Conservation (phyloP, 768 basidiomycete genomes). For the Sporobolomyces pararoseus region DNA sequence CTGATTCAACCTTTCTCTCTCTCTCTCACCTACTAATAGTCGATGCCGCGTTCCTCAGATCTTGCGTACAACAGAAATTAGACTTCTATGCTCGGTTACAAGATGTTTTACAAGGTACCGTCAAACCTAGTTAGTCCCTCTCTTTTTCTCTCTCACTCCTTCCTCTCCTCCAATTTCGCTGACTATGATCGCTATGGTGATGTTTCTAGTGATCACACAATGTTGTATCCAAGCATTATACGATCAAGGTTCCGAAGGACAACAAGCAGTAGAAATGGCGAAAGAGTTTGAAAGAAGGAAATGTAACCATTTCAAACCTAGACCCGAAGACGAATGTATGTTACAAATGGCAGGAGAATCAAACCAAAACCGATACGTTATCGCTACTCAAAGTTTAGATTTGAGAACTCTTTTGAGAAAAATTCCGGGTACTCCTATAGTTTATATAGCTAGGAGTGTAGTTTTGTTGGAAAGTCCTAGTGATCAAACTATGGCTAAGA, state of each 20-base stretch:
- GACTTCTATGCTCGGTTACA: slow-evolving; percentile 72
- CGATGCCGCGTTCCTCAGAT: slow-evolving; percentile 76
- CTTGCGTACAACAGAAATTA: slow-evolving; percentile 63
- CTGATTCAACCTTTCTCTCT: neutral
- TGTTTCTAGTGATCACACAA: slow-evolving; percentile 92
- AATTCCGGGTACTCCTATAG: slow-evolving; percentile 78
- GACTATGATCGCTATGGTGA: too few species aligned
- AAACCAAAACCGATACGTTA: slow-evolving; percentile 88
- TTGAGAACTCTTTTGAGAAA: slow-evolving; percentile 66
- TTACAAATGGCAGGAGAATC: slow-evolving; percentile 72
- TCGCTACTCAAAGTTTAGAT: slow-evolving; percentile 74
- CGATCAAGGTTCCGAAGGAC: slow-evolving; percentile 56
- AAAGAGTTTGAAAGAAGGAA: slow-evolving; percentile 88
- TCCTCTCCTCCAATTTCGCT: slow-evolving; percentile 51
- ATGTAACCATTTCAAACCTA: slow-evolving; percentile 83
- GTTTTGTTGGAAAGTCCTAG: slow-evolving; percentile 89
- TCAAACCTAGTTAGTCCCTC: slow-evolving; percentile 77
- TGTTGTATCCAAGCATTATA: slow-evolving; percentile 95
- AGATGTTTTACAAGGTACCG: slow-evolving; percentile 74
- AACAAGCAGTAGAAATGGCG: slow-evolving; percentile 77
- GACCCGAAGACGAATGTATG: slow-evolving; percentile 74
- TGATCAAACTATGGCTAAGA: slow-evolving; percentile 66
- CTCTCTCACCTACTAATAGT: too few species aligned
- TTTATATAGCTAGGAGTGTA: slow-evolving; percentile 84
- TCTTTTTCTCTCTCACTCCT: neutral